Percentiles rank a stretch among this genome's conserved stretches.
phyloP scores from a whole-genome alignment of 1,139 yeast species.

The Blastobotrys serpentis region DNA sequence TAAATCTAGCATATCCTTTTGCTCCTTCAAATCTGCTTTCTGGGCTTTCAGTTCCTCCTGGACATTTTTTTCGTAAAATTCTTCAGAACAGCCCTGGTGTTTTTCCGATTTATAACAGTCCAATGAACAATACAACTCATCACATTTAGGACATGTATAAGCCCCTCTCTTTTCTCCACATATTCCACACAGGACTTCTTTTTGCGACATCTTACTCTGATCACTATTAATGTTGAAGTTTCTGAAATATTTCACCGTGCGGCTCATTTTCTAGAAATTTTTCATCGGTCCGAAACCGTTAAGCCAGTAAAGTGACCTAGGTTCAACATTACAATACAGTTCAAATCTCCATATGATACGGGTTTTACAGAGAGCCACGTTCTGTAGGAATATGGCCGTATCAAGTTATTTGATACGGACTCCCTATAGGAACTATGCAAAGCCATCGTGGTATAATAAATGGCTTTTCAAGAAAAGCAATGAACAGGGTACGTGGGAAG shows the following conservation, averaged over 20 bases:
- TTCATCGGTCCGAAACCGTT: slow-evolving; percentile 4
- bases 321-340: background rate
- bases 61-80: slow-evolving; percentile 23
- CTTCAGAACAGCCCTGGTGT: slow-evolving; percentile 26
- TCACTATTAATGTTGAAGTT: background rate
- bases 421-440: background rate
- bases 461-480: slow-evolving; percentile 2
- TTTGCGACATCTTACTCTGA: background rate
- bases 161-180: slow-evolving; percentile 20
- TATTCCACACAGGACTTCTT: slow-evolving; percentile 17
- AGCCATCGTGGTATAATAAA: slow-evolving; percentile 6
- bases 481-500: slow-evolving; percentile 2
- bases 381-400: background rate
- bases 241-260: slow-evolving; percentile 2
- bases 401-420: background rate
- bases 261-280: slow-evolving; percentile 6
- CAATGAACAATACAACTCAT: slow-evolving; percentile 26
- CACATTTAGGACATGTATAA: slow-evolving; percentile 31
- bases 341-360: background rate
- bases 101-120: slow-evolving; percentile 26
- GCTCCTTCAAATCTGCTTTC: slow-evolving; percentile 18
- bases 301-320: no score
- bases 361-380: background rate
- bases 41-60: slow-evolving; percentile 15
- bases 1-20: slow-evolving; percentile 19